Conservation (phyloP, 768 basidiomycete species). For the Macrolepiota dolichaula region DNA sequence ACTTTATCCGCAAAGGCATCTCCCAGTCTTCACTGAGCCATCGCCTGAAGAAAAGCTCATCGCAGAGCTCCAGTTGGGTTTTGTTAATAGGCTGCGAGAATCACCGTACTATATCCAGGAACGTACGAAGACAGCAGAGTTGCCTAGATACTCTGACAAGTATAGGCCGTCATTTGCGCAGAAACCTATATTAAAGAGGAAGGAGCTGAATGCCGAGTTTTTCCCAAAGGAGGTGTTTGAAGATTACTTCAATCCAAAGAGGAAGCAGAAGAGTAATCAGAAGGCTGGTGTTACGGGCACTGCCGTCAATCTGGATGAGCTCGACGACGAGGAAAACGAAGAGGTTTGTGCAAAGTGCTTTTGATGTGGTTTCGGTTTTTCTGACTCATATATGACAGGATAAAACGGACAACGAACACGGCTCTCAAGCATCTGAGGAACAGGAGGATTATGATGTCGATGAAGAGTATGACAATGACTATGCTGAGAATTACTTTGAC, state of each 20-base stretch:
- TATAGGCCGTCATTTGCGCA: conserved; percentile 60
- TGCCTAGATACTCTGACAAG: conserved; percentile 83
- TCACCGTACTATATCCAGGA: conserved; percentile 79
- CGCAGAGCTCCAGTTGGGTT: conserved; percentile 63
- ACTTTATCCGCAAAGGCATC: conserved; percentile 73
- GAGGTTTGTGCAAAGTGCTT: conserved; percentile 29
- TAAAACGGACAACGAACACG: conserved; percentile 68
- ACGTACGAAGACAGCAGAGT: conserved; percentile 66
- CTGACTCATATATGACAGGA: conserved; percentile 35
- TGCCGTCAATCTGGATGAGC: conserved; percentile 62
- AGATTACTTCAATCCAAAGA: conserved; percentile 73
- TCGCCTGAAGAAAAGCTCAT: conserved; percentile 63
- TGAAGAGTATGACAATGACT: conserved; percentile 90
- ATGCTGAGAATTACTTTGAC: conserved; percentile 89
- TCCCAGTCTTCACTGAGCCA: conserved; percentile 69
- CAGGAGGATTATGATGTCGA: conserved; percentile 81
- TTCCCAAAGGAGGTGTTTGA: conserved; percentile 79
- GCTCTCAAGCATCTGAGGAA: conserved; percentile 63
- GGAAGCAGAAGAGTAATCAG: conserved; percentile 42
- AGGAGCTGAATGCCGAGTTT: conserved; percentile 70
- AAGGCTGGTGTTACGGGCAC: neutral
- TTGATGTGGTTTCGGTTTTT: neutral
- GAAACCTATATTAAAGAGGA: conserved; percentile 66
- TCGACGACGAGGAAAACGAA: conserved; percentile 64
- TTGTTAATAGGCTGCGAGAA: conserved; percentile 58